Evolutionary conservation across 2,329 filamentous ascomycete genomes (phyloP), one percentile per base, ranked within the genome.

Genomic region (Endocalyx cinctus): DNA sequence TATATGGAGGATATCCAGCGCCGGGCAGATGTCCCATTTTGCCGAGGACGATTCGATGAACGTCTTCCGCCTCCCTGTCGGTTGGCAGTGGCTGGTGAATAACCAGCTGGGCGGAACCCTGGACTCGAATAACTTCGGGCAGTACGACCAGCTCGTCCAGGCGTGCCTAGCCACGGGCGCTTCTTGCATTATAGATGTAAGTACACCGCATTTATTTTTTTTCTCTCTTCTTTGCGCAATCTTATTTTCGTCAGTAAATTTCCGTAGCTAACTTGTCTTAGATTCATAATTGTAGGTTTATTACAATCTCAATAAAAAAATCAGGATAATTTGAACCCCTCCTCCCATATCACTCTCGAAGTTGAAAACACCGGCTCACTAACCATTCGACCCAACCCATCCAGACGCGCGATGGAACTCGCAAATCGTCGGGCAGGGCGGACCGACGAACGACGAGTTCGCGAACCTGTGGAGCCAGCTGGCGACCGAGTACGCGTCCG

Each of bases 401-500:
- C 11, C 13, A 31, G 27, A 46, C 23, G 76, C 68, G 0, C 66
- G 78, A 22, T 81, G 72, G 64, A 70, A 83, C 44, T 71, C 71
- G n/a, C 53, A 56, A 4, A 76, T 83, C 43, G 69, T 84, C 31
- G 79, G 79, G 2, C 77, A 82, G 50, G 78, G 77, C 18, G 78
- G 77, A 0, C 76, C 77, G 0, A 67, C 66, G 0, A 67, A 81
- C 47, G 70, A 66, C 5, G 56, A 74, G 13, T 75, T 82, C 45
- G 70, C 66, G 5, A 59, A 57, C 25, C 53, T 82, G 7, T 83
- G 79, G 79, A 55, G 48, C 3, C 62, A 71, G 37, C 54, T 78
- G 4, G 79, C 79, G 3, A 58, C 53, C 0, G 69, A 70, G 47
- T 75, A 76, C 49, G 60, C 58, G 5, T 47, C 42, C 6, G 48